Base-by-base conservation (phyloP, 2,329 filamentous ascomycete species). In the Huntiella bhutanensis region DNA sequence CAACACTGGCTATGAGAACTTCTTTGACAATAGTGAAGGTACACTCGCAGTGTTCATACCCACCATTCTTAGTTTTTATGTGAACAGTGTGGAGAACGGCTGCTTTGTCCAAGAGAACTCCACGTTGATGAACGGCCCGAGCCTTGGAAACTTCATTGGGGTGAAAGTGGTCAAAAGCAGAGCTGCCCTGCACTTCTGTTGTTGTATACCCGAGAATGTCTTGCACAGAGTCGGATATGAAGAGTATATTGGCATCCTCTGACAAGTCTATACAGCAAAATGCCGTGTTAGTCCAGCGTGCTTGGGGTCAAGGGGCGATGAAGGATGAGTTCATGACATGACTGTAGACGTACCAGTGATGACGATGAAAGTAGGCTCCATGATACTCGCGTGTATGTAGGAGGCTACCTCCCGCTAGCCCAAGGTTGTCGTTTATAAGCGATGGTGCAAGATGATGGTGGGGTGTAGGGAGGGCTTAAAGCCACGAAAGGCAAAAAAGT, bases 281-380 rank as follows among this genome's bases (percentile, higher is more conserved):
- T 28, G 53, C 50, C 45, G 33, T 49, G 45, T 41, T 44, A 47
- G 41, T 51, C 36, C 10, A 4, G 22, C 22, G 15, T 28, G 8
- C 7, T 28, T 10, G 6, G 22, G 2, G 22, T 28, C 22, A 10
- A 28, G 3, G 22, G 13, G 4, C 5, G 16, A 37, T 5, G 11
- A 16, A 19, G 19, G 41, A 19, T 16, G 17, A 41, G 46, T 3
- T 1, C 3, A 22, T 19, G 22, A 4, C 6, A 22, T 10, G 38
- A 40, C 16, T 12, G 5, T 16, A 17, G 5, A 67, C 77, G 65
- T 64, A 82, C 84, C 84, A 59, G 91, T 84, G 58, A 92, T 91
- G 54, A 83, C 86, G 65, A 92, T 91, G 64, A 92, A 92, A 32
- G 84, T 91, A 54, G 81, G 81, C 62, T 87, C 82, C 82, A 84